phyloP scores from a whole-genome alignment of 1,284 basidiomycete species.

The Macrocystidia cucumis region DNA sequence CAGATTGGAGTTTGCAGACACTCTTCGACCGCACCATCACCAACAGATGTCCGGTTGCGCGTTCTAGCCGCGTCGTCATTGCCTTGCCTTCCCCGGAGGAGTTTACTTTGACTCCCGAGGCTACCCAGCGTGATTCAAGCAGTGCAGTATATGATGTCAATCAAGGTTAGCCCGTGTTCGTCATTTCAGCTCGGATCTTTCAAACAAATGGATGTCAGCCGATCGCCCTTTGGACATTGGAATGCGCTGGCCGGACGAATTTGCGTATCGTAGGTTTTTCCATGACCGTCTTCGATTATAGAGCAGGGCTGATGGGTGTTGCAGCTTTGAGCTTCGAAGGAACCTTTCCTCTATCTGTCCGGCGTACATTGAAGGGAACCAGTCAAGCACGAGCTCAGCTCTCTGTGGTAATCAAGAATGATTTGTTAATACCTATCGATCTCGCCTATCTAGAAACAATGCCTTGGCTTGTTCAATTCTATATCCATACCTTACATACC shows the following conservation, averaged over 20 bases:
- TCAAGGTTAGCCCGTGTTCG: constrained; percentile 26
- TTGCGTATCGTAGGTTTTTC: constrained; percentile 46
- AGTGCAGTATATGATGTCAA: constrained; percentile 42
- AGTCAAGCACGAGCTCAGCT: constrained; percentile 76
- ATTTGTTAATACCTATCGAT: constrained; percentile 37
- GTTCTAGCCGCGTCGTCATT: constrained; percentile 44
- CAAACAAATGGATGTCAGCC: constrained; percentile 16
- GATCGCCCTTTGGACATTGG: constrained; percentile 41
- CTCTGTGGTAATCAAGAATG: constrained; percentile 65
- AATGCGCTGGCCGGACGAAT: constrained; percentile 53
- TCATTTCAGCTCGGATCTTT: constrained; percentile 5
- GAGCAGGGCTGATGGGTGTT: constrained; percentile 12
- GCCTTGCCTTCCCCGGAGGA: constrained; percentile 30
- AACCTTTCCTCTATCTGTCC: constrained; percentile 45
- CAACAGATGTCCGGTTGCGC: constrained; percentile 52
- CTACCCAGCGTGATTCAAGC: constrained; percentile 22
- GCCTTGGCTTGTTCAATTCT: constrained; percentile 90
- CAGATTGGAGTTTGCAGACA: constrained; percentile 76
- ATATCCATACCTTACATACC: constrained; percentile 72
- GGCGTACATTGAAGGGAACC: constrained; percentile 67
- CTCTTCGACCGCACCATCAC: constrained; percentile 68
- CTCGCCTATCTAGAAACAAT: constrained; percentile 85
- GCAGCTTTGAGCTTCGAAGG: constrained; percentile 15
- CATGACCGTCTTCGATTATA: constrained; percentile 1
- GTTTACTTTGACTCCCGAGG: constrained; percentile 45